Conservation (phyloP, 2,329 filamentous ascomycete genomes). For the Magnaporthiopsis rhizophila region DNA sequence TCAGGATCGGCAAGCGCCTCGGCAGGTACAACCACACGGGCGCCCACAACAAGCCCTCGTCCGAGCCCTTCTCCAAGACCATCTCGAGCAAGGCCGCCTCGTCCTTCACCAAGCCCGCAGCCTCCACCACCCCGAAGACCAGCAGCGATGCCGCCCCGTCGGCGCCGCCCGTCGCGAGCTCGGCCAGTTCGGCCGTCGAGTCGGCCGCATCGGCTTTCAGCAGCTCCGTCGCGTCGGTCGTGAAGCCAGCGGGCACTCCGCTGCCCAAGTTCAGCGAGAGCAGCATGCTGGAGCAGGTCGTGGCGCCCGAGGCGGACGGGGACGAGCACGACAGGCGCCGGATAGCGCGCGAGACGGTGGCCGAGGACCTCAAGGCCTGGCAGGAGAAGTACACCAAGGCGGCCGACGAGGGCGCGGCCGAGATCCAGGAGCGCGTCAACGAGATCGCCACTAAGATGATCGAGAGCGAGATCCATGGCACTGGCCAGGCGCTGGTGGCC, state of each 20-base stretch:
- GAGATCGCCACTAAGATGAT: conserved; percentile 51
- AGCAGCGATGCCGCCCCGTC: neutral
- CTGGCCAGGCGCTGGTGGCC: conserved; percentile 58
- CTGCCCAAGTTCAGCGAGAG: conserved; percentile 6
- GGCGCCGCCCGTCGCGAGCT: conserved; percentile 4
- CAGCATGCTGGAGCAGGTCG: conserved; percentile 23
- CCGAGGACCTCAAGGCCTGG: conserved; percentile 75
- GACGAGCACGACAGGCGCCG: conserved; percentile 49
- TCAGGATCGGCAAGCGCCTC: conserved; percentile 84
- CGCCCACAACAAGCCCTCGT: conserved; percentile 18
- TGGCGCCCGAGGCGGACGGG: conserved; percentile 36
- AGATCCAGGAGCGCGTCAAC: conserved; percentile 63
- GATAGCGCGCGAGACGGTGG: conserved; percentile 53
- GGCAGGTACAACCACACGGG: conserved; percentile 59
- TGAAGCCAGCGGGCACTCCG: neutral
- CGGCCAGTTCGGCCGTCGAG: conserved; percentile 2
- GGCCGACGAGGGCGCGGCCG: conserved; percentile 66
- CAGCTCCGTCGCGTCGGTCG: conserved; percentile 3
- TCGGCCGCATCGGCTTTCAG: conserved; percentile 5
- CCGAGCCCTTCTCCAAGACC: conserved; percentile 16
- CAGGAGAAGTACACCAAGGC: conserved; percentile 81
- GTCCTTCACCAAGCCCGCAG: conserved; percentile 29
- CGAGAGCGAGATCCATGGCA: conserved; percentile 53
- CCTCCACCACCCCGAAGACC: conserved; percentile 15
- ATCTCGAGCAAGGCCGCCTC: conserved; percentile 21